Evolutionary conservation across 768 basidiomycete species (phyloP).

Genomic region (Suillus variegatus): DNA sequence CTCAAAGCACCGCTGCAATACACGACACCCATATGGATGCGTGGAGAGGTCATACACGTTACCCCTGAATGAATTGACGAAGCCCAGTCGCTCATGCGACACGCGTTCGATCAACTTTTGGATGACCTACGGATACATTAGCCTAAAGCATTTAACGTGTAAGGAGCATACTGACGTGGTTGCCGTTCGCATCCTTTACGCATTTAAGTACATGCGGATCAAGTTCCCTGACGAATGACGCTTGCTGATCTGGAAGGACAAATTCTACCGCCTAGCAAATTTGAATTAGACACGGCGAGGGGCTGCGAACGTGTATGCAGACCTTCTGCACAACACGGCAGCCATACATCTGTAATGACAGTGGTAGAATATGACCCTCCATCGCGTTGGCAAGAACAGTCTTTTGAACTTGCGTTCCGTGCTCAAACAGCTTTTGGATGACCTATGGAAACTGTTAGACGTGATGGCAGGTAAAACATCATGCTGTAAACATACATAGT

Average conservation of each 20-base stretch:
- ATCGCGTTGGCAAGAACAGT: slow-evolving; percentile 67
- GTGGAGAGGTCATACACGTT: slow-evolving; percentile 80
- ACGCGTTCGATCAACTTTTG: slow-evolving; percentile 89
- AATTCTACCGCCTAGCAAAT: slow-evolving; percentile 75
- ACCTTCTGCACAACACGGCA: slow-evolving; percentile 97
- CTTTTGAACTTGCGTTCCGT: slow-evolving; percentile 77
- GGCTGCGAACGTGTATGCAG: slow-evolving; percentile 6
- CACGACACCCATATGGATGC: slow-evolving; percentile 93
- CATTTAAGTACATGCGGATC: slow-evolving; percentile 80
- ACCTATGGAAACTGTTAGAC: slow-evolving; percentile 52
- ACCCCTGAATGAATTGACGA: slow-evolving; percentile 74
- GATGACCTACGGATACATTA: slow-evolving; percentile 55
- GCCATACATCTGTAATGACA: slow-evolving; percentile 93
- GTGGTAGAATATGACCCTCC: slow-evolving; percentile 71
- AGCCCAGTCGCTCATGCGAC: slow-evolving; percentile 70
- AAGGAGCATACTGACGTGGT: slow-evolving; percentile 69
- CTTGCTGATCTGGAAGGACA: slow-evolving; percentile 77
- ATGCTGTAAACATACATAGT: slow-evolving; percentile 65
- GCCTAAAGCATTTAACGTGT: slow-evolving; percentile 1
- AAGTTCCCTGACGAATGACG: slow-evolving; percentile 72
- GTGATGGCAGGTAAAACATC: slow-evolving; percentile 2
- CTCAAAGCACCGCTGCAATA: slow-evolving; percentile 91
- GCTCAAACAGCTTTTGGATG: slow-evolving; percentile 91
- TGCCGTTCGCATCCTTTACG: slow-evolving; percentile 90
- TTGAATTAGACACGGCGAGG: slow-evolving; percentile 8